Percentiles rank a stretch among this genome's conserved stretches.
Evolutionary conservation across 352 stramenopile genomes (phyloP).

Genomic region (Globisporangium megalacanthum): DNA sequence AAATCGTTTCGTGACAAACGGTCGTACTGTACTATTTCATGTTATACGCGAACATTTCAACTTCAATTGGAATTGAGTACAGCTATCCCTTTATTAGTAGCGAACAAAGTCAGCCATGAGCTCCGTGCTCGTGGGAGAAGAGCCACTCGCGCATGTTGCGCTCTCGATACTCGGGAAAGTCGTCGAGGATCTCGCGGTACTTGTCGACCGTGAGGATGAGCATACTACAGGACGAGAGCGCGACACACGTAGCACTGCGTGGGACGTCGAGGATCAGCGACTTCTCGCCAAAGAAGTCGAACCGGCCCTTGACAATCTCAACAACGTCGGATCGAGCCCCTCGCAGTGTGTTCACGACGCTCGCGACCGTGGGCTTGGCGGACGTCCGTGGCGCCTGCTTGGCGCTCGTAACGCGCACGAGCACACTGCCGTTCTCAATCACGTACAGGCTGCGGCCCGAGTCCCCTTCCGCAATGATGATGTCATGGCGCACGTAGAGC

Average conservation of each 20-base stretch:
- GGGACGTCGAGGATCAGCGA: slow-evolving; percentile 39
- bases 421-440: slow-evolving; percentile 48
- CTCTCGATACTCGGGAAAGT: slow-evolving; percentile 42
- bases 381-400: slow-evolving; percentile 9
- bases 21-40: too few species aligned
- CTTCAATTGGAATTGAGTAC: too few species aligned
- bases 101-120: too few species aligned
- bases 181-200: slow-evolving; percentile 37
- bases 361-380: not conserved
- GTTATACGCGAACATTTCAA: too few species aligned
- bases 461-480: slow-evolving; percentile 67
- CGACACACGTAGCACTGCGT: slow-evolving; percentile 35
- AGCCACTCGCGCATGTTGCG: slow-evolving; percentile 47
- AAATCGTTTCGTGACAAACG: too few species aligned
- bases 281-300: slow-evolving; percentile 43
- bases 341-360: not conserved
- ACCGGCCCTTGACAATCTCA: slow-evolving; percentile 35
- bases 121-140: slow-evolving; percentile 12
- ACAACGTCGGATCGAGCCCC: slow-evolving; percentile 3
- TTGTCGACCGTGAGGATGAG: slow-evolving; percentile 36
- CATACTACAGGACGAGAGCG: slow-evolving; percentile 34
- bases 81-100: too few species aligned
- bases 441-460: slow-evolving; percentile 57
- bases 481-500: slow-evolving; percentile 66
- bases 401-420: slow-evolving; percentile 21